Conservation (phyloP, 1,284 basidiomycete species). For the Puccinia horiana region DNA sequence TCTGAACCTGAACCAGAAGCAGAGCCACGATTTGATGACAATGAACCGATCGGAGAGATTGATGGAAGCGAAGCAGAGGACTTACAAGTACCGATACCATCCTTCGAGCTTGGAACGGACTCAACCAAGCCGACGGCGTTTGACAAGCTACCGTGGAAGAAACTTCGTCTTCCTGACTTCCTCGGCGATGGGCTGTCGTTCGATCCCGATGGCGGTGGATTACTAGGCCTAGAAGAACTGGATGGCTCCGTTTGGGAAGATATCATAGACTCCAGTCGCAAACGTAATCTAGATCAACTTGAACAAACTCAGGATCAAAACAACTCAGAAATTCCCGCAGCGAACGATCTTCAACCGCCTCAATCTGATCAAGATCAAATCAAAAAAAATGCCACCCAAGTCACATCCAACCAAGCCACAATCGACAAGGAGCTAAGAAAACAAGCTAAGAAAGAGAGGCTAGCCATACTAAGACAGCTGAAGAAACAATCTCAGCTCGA, state of each 20-base stretch:
- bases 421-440: slow-evolving; percentile 36
- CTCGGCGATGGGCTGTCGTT: slow-evolving; percentile 41
- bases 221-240: slow-evolving; percentile 48
- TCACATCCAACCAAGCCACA: not conserved
- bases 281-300: slow-evolving; percentile 16
- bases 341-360: not conserved
- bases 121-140: slow-evolving; percentile 49
- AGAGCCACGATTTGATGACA: slow-evolving; percentile 33
- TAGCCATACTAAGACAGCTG: slow-evolving; percentile 22
- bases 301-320: not conserved
- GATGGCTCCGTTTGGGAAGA: slow-evolving; percentile 47
- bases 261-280: slow-evolving; percentile 20
- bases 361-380: not conserved
- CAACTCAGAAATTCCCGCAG: not conserved
- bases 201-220: slow-evolving; percentile 46
- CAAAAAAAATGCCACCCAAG: not conserved
- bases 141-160: slow-evolving; percentile 48
- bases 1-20: not conserved
- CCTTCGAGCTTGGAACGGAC: slow-evolving; percentile 25
- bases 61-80: slow-evolving; percentile 2
- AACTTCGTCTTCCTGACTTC: slow-evolving; percentile 37
- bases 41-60: slow-evolving; percentile 20
- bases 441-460: slow-evolving; percentile 40
- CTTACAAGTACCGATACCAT: not conserved
- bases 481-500: slow-evolving; percentile 9